Base-by-base conservation (phyloP, 1,284 basidiomycete genomes). In the Butyriboletus appendiculatus region DNA sequence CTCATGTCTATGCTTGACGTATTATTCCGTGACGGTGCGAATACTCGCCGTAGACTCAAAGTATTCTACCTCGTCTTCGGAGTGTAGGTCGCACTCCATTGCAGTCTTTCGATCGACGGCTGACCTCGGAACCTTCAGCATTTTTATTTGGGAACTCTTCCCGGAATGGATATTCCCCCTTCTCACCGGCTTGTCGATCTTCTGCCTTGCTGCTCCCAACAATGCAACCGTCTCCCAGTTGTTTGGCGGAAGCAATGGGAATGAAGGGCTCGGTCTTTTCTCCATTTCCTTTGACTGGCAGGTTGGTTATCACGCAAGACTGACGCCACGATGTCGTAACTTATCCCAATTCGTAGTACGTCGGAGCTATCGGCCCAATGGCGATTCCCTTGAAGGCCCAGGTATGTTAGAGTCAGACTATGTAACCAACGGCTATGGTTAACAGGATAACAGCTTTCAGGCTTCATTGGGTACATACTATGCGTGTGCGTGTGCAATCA, bases 161-260 rank as follows among this genome's bases (percentile, higher is more conserved):
- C 74, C 78, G 6, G 79, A 82, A 67, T 85, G 77, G 80, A 76
- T 75, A 57, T 81, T 75, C 58, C 75, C 76, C 11, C 62, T 76
- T 63, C 69, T 81, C 20, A 80, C 78, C 0, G 81, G 80, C 4
- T 58, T 82, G 33, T 81, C 69, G 1, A 76, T 87, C 32, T 79
- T 85, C 65, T 87, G 85, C 57, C 70, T 87, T 16, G 84, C 81
- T 9, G 75, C 78, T 55, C 82, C 75, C 47, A 68, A 72, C 20
- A 79, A 68, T 22, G 58, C 73, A 0, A 67, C 76, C 22, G 77
- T 85, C 62, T 79, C 82, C 2, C 76, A 77, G 30, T 64, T 87
- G 3, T 85, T 87, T 50, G 84, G 84, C 41, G 82, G 84, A 24
- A 80, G 75, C 4, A 80, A 81, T 58, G 82, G 82, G 57, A 84